Conservation (phyloP, 2,329 filamentous ascomycete species). For the Colletotrichum lindemuthianum region DNA sequence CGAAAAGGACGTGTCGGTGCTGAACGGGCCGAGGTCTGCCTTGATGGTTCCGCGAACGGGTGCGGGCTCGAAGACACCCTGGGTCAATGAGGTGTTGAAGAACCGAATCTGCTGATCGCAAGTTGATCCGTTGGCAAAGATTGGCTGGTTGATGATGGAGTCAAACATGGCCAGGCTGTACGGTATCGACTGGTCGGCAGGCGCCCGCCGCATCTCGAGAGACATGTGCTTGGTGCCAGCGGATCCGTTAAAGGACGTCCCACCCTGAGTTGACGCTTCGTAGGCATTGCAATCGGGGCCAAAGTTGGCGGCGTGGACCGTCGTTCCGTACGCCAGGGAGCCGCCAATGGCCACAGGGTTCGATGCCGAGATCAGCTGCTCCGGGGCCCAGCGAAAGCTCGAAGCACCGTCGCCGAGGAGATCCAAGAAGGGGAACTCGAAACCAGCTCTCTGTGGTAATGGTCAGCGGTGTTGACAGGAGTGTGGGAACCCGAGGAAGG, state of each 20-base stretch:
- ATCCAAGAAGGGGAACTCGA: slow-evolving; percentile 67
- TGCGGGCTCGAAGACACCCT: slow-evolving; percentile 41
- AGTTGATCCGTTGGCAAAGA: slow-evolving; percentile 50
- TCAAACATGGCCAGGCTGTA: slow-evolving; percentile 55
- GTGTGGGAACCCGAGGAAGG: slow-evolving; percentile 26
- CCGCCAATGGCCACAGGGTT: slow-evolving; percentile 56
- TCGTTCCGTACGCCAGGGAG: slow-evolving; percentile 57
- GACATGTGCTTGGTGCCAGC: slow-evolving; percentile 27
- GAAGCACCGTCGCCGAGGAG: slow-evolving; percentile 59
- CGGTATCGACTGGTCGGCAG: slow-evolving; percentile 32
- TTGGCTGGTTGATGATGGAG: slow-evolving; percentile 66
- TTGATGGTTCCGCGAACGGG: slow-evolving; percentile 40
- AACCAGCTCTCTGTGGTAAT: slow-evolving; percentile 54
- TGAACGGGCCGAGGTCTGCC: slow-evolving; percentile 42
- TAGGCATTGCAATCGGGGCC: slow-evolving; percentile 62
- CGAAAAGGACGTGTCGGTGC: slow-evolving; percentile 3
- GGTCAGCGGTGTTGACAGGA: neutral
- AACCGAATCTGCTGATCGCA: slow-evolving; percentile 57
- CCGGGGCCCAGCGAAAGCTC: slow-evolving; percentile 61
- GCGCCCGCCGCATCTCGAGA: slow-evolving; percentile 36
- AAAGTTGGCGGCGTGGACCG: slow-evolving; percentile 53
- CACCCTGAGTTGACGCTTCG: slow-evolving; percentile 34
- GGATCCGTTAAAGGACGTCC: slow-evolving; percentile 37
- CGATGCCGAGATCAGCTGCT: slow-evolving; percentile 56
- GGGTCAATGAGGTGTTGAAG: slow-evolving; percentile 56